phyloP scores from a whole-genome alignment of 257 asterid genomes.

The Avicennia marina region DNA sequence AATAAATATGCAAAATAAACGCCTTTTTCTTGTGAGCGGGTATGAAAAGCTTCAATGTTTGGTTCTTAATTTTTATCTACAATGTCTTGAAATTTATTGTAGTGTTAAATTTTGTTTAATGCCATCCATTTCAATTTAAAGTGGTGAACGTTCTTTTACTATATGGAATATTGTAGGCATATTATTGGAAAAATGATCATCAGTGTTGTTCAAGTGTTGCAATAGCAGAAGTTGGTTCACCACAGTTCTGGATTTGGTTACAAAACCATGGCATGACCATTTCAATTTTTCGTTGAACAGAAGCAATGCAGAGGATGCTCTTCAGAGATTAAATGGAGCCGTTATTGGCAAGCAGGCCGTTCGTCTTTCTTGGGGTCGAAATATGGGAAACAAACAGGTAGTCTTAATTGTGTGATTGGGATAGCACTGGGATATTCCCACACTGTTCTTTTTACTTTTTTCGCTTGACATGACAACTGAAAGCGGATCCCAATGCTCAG shows the following conservation, averaged over 20 bases:
- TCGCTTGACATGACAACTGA: conserved; percentile 32
- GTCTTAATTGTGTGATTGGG: not conserved
- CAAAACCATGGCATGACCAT: not conserved
- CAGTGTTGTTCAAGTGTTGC: no score
- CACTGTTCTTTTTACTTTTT: not conserved
- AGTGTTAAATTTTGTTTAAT: not conserved
- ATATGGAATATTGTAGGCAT: no score
- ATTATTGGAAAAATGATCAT: no score
- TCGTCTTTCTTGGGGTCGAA: conserved; percentile 84
- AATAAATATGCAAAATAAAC: no score
- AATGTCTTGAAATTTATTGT: no score
- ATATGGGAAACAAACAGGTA: conserved; percentile 69
- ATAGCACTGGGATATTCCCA: not conserved
- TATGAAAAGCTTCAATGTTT: no score
- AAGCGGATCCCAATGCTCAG: conserved; percentile 49
- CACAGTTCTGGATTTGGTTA: not conserved
- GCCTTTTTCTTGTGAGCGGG: no score
- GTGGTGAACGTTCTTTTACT: no score
- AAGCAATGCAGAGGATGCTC: conserved; percentile 69
- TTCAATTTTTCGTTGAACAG: conserved; percentile 27
- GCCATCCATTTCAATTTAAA: no score
- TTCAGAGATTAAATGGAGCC: conserved; percentile 55
- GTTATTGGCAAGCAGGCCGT: conserved; percentile 69
- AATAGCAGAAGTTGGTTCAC: not conserved
- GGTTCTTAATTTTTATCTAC: no score